These are phyloP conservation scores for Stephania yunnanensis DNA, from an alignment of 164 flowering plant genomes.

Conservation along the genomic window DNA sequence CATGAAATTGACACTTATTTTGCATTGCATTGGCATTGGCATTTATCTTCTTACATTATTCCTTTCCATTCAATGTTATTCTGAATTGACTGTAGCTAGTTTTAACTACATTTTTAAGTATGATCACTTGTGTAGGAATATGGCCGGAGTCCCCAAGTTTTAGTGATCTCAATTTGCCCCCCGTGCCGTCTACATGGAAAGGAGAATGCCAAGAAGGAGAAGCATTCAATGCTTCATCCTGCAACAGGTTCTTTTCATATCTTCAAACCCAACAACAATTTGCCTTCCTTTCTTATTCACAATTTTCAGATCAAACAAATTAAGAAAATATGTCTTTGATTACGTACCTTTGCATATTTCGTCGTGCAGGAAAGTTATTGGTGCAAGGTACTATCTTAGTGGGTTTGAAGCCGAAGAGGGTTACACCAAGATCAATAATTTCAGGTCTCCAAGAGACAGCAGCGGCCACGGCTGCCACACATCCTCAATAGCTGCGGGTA, in stretches of 20 bases:
- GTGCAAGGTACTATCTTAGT: slow-evolving; percentile 65
- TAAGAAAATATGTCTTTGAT: background rate
- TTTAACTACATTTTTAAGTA: background rate
- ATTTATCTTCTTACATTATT: background rate
- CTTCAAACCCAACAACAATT: no score
- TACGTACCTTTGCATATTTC: no score
- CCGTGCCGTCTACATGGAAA: slow-evolving; percentile 66
- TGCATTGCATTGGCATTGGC: background rate
- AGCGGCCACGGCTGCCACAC: slow-evolving; percentile 88
- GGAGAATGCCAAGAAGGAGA: slow-evolving; percentile 71
- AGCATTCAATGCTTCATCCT: slow-evolving; percentile 59
- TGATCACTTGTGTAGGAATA: slow-evolving; percentile 42
- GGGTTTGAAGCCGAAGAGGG: slow-evolving; percentile 64
- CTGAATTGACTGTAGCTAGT: background rate
- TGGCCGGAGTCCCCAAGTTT: slow-evolving; percentile 90
- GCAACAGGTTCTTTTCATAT: slow-evolving; percentile 59
- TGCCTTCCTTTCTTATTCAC: background rate
- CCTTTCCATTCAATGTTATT: background rate
- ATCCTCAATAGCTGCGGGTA: slow-evolving; percentile 79
- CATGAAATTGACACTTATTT: background rate
- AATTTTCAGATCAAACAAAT: background rate
- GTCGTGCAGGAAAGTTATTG: slow-evolving; percentile 60
- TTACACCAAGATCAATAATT: slow-evolving; percentile 23
- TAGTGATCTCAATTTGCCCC: slow-evolving; percentile 59
- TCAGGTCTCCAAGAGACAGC: slow-evolving; percentile 69